These are phyloP conservation scores for Claviceps spartinae DNA, from an alignment of 2,329 filamentous ascomycete genomes.

Conservation along the genomic window DNA sequence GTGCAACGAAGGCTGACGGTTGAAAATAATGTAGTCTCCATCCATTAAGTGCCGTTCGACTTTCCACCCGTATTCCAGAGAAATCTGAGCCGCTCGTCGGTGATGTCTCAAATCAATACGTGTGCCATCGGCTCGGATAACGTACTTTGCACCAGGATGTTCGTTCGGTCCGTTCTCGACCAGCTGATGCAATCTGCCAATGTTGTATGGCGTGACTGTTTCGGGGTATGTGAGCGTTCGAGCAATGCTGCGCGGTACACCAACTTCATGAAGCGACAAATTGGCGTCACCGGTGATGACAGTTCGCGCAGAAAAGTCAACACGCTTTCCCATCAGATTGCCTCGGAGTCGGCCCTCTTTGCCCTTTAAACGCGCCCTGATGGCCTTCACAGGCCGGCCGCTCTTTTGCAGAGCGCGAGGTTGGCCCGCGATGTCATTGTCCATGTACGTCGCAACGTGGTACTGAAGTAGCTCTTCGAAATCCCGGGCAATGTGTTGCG, in stretches of 20 bases:
- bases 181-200: slow-evolving; percentile 74
- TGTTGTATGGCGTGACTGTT: slow-evolving; percentile 96
- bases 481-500: slow-evolving; percentile 79
- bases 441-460: slow-evolving; percentile 98
- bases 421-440: slow-evolving; percentile 94
- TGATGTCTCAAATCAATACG: slow-evolving; percentile 92
- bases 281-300: slow-evolving; percentile 99
- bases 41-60: slow-evolving; percentile 94
- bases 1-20: slow-evolving; percentile 95
- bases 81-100: slow-evolving; percentile 73
- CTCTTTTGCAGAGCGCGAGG: slow-evolving; percentile 95
- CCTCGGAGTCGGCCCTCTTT: slow-evolving; percentile 96
- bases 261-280: slow-evolving; percentile 89
- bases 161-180: slow-evolving; percentile 90
- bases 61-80: slow-evolving; percentile 92
- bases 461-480: slow-evolving; percentile 91
- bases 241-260: slow-evolving; percentile 88
- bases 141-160: slow-evolving; percentile 91
- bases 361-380: slow-evolving; percentile 92
- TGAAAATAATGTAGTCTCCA: slow-evolving; percentile 98
- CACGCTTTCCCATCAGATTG: slow-evolving; percentile 99
- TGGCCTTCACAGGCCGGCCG: slow-evolving; percentile 89
- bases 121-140: slow-evolving; percentile 85
- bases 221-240: slow-evolving; percentile 91
- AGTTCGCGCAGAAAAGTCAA: slow-evolving; percentile 97